phyloP scores from a whole-genome alignment of 2,329 filamentous ascomycete species.

The Pyrenochaeta sp. region DNA sequence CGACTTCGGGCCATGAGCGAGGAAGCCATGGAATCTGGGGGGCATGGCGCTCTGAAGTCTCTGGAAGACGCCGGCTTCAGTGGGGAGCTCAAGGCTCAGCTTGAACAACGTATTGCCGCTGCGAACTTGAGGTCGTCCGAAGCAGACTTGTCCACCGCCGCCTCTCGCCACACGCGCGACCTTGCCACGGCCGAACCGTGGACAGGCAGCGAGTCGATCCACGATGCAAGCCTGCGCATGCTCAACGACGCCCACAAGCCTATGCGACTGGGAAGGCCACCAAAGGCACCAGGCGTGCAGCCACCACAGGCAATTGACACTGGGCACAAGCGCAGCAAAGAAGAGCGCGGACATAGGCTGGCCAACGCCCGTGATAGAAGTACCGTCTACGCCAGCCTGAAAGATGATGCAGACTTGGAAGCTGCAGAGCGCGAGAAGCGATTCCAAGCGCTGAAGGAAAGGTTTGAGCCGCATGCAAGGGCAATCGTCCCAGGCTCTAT shows the following conservation, averaged over 20 bases:
- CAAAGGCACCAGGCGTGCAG: conserved; percentile 27
- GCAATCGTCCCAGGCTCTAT: conserved; percentile 80
- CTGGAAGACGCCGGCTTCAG: conserved; percentile 70
- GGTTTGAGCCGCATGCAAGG: conserved; percentile 77
- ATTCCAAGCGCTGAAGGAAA: conserved; percentile 77
- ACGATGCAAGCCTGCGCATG: conserved; percentile 84
- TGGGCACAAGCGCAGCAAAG: conserved; percentile 49
- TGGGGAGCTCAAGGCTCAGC: conserved; percentile 64
- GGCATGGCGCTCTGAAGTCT: conserved; percentile 63
- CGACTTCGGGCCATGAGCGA: conserved; percentile 68
- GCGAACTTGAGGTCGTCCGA: conserved; percentile 65
- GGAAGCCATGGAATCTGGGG: conserved; percentile 64
- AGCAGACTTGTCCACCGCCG: conserved; percentile 64
- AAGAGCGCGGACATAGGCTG: conserved; percentile 53
- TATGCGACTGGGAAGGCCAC: conserved; percentile 31
- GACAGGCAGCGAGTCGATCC: conserved; percentile 77
- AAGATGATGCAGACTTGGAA: conserved; percentile 64
- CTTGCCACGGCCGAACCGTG: conserved; percentile 75
- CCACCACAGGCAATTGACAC: conserved; percentile 43
- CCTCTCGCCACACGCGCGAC: conserved; percentile 73
- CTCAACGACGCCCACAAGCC: conserved; percentile 69
- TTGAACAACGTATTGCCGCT: conserved; percentile 67
- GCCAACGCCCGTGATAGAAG: conserved; percentile 68
- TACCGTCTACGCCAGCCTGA: conserved; percentile 62
- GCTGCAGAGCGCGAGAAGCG: conserved; percentile 77